phyloP scores from a whole-genome alignment of 2,329 filamentous ascomycete species.

The Claviceps quebecensis region DNA sequence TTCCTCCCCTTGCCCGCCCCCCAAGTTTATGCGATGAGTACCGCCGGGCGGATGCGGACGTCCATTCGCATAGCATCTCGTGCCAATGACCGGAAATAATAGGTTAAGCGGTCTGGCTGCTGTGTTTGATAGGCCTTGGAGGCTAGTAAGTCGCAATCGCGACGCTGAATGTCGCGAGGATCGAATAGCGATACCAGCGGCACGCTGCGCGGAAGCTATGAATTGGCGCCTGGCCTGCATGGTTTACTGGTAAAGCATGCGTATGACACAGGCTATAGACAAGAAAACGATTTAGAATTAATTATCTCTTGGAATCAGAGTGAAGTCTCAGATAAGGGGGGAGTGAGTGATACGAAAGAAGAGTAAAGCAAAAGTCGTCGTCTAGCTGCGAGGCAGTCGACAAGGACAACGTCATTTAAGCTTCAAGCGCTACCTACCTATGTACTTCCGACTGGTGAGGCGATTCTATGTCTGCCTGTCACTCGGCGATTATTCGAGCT shows the following conservation, averaged over 20 bases:
- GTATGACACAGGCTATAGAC: background rate
- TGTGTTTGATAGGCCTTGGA: slow-evolving; percentile 11
- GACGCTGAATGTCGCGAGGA: slow-evolving; percentile 13
- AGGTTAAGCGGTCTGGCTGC: slow-evolving; percentile 11
- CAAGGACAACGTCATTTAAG: too few species aligned
- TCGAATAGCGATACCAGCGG: slow-evolving; percentile 19
- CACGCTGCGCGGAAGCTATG: slow-evolving; percentile 23
- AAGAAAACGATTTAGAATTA: too few species aligned
- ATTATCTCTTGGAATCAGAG: too few species aligned
- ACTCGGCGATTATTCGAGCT: slow-evolving; percentile 8
- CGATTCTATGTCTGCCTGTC: background rate
- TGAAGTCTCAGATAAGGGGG: too few species aligned
- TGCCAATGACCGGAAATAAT: slow-evolving; percentile 25
- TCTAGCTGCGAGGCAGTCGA: too few species aligned
- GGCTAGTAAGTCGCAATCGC: slow-evolving; percentile 12
- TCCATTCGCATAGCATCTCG: slow-evolving; percentile 51
- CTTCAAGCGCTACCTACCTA: too few species aligned
- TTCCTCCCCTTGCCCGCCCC: slow-evolving; percentile 52
- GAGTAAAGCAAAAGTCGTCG: too few species aligned
- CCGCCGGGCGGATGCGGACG: slow-evolving; percentile 79
- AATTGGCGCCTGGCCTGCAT: slow-evolving; percentile 30
- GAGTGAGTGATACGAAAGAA: too few species aligned
- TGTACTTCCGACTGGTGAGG: too few species aligned
- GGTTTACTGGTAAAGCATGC: slow-evolving; percentile 10
- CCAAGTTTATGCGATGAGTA: slow-evolving; percentile 85